Percentiles rank a stretch among this genome's conserved stretches.
Conservation (phyloP, 176 grass and related monocot species). For the Saccharum officinarum region DNA sequence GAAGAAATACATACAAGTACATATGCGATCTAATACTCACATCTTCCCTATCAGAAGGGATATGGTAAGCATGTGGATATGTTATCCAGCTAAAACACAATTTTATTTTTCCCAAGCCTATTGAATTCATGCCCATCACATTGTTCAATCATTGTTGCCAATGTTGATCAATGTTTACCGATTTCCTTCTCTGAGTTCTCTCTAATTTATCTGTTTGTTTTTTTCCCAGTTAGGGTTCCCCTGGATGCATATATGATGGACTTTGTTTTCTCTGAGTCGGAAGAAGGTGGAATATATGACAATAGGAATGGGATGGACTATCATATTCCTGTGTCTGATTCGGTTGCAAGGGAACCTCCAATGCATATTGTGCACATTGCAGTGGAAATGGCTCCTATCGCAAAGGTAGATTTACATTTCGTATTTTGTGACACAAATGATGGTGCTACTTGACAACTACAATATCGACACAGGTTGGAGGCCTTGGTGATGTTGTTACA, state of each 20-base stretch:
- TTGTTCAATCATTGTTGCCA: constrained; percentile 16
- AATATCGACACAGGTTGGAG: constrained; percentile 69
- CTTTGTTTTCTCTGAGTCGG: constrained; percentile 96
- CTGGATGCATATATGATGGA: constrained; percentile 98
- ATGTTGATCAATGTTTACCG: constrained; percentile 33
- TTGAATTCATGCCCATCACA: neutral
- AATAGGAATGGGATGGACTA: constrained; percentile 88
- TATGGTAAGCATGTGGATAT: neutral
- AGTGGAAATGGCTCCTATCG: constrained; percentile 98
- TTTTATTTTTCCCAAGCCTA: neutral
- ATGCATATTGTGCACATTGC: constrained; percentile 97
- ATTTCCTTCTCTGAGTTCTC: neutral
- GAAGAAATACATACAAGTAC: neutral
- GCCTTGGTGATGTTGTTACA: constrained; percentile 95
- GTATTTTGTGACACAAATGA: constrained; percentile 7
- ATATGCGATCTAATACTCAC: neutral
- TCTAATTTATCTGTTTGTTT: constrained; percentile 4
- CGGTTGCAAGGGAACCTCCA: constrained; percentile 72
- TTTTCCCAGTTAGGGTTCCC: constrained; percentile 81
- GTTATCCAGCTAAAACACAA: neutral
- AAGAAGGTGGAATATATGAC: constrained; percentile 91
- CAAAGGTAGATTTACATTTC: constrained; percentile 56
- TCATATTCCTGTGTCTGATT: constrained; percentile 78
- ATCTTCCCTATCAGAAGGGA: neutral
- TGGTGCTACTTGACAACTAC: neutral